A percentile compares a stretch with the other conserved stretches of the same genome.
Evolutionary conservation across 176 grass and related monocot species (phyloP).

Genomic region (Typha latifolia): DNA sequence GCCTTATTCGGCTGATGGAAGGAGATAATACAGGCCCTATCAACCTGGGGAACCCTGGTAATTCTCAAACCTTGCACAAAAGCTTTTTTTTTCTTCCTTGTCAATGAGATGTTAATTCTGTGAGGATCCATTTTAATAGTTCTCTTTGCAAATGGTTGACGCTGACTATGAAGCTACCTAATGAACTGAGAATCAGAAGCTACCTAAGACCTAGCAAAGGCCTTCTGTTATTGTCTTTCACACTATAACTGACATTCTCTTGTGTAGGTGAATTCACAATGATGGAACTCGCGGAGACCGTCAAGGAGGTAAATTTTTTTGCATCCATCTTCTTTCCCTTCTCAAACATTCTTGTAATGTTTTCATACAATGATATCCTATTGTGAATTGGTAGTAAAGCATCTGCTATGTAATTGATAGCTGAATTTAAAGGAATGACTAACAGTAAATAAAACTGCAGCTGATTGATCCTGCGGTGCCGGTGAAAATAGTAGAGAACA

Average conservation of each 20-base stretch:
- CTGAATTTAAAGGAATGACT: background rate
- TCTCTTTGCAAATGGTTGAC: background rate
- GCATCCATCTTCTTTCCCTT: background rate
- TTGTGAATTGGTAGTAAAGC: background rate
- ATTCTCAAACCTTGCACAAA: slow-evolving; percentile 5
- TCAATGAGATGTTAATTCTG: background rate
- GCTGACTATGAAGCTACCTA: background rate
- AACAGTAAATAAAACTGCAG: slow-evolving; percentile 30
- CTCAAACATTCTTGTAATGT: background rate
- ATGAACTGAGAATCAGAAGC: no score
- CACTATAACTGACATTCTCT: background rate
- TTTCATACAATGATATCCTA: background rate
- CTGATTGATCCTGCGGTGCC: slow-evolving; percentile 70
- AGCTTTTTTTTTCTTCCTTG: no score
- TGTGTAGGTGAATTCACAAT: slow-evolving; percentile 91
- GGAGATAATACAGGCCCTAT: slow-evolving; percentile 88
- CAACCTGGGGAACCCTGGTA: slow-evolving; percentile 97
- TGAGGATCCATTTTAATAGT: background rate
- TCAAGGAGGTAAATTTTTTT: slow-evolving; percentile 63
- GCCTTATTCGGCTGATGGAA: slow-evolving; percentile 98
- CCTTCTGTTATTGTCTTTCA: background rate
- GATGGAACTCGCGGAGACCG: slow-evolving; percentile 91
- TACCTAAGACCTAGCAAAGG: no score
- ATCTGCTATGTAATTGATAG: background rate
- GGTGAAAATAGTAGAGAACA: slow-evolving; percentile 37